phyloP scores from a whole-genome alignment of 116 monocot genomes.

The Zostera marina region DNA sequence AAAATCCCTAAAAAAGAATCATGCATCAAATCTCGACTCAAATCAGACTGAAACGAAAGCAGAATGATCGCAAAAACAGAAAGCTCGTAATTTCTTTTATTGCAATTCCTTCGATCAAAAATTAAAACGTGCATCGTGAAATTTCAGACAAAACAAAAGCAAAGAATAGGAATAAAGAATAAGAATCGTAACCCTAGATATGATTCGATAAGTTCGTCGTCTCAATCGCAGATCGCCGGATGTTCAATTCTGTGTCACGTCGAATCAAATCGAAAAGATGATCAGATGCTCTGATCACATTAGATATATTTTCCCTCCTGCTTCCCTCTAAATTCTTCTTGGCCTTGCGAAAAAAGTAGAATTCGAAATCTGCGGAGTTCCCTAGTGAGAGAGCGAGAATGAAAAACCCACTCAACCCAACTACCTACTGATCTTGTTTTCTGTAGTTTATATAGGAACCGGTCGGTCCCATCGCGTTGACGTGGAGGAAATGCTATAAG shows the following conservation, averaged over 20 bases:
- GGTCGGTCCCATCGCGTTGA: neutral
- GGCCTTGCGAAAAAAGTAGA: neutral
- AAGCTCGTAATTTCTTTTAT: neutral
- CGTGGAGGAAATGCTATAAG: neutral
- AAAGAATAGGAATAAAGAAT: neutral
- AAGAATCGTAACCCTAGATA: neutral
- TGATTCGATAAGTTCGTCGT: neutral
- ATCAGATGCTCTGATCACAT: neutral
- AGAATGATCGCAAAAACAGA: neutral
- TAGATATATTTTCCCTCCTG: neutral
- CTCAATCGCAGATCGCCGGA: neutral
- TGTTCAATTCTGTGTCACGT: neutral
- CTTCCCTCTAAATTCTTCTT: neutral
- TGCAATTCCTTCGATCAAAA: neutral
- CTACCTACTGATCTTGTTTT: neutral
- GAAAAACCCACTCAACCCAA: too few species aligned
- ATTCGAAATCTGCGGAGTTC: neutral
- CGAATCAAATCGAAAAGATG: neutral
- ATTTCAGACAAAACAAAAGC: neutral
- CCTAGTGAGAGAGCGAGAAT: neutral
- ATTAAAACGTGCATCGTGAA: neutral
- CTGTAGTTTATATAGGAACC: conserved; percentile 2
- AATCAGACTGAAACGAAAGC: neutral
- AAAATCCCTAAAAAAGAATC: neutral
- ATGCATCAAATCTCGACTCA: neutral